Evolutionary conservation across 1,284 basidiomycete species (phyloP), one percentile per base, ranked within the genome.

Genomic region (Leccinum pallidistipes): DNA sequence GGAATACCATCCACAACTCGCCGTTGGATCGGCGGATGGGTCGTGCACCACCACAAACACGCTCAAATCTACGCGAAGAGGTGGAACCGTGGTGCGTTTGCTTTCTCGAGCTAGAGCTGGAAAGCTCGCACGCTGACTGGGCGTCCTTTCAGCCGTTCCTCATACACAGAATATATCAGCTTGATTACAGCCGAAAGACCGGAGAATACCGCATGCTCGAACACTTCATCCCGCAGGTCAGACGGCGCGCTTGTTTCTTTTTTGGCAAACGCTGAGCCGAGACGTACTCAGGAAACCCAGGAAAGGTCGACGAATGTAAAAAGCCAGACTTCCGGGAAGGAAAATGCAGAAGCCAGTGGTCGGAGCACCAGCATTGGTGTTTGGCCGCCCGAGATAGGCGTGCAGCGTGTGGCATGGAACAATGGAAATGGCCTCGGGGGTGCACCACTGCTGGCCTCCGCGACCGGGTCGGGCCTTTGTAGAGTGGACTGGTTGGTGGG

Each of bases 1-100:
- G 0, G 91, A 95, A 58, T 92, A 90, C 70, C 95, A 98, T 70
- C 87, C 93, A 6, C 91, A 94, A 70, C 74, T 96, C 10, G 91
- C 90, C 0, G 83, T 90, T 6, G 91, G 88, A 5, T 87, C 88
- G 3, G 86, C 92, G 1, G 95, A 98, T 74, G 96, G 96, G 1
- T 81, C 86, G 1, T 91, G 82, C 69, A 79, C 79, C 36, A 90
- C 88, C 0, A 92, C 90, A 5, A 91, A 92, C 65, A 79, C 85
- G 43, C 76, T 93, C 47, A 81, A 86, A 59, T 81, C 87, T 1
- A 88, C 89, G 1, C 81, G 90, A 58, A 78, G 87, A 65, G 87
- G 87, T 32, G 85, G 87, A 18, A 77, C 82, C 2, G 86, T 89
- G 47, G 90, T 93, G 70, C 58, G 86, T 68, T 31, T 16, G 1